Conservation (phyloP, 1,139 yeast species). For the Pichiaceae sp. region DNA sequence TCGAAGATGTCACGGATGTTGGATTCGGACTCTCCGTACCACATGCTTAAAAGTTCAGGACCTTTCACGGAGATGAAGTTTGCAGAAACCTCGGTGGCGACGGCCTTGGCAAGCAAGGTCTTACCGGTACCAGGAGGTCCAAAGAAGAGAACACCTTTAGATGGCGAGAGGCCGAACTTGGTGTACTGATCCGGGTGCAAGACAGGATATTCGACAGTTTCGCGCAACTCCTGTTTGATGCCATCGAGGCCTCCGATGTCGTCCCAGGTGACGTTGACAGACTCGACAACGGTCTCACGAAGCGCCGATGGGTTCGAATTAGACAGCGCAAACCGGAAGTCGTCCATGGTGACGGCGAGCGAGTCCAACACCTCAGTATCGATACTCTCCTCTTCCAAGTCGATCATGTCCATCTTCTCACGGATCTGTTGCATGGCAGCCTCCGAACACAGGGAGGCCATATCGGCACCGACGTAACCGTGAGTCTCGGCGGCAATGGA, state of each 20-base stretch:
- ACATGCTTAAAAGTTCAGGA: conserved; percentile 95
- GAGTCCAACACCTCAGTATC: conserved; percentile 97
- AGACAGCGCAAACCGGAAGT: conserved; percentile 95
- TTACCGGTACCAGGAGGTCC: conserved; percentile 99
- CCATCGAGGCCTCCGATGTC: conserved; percentile 94
- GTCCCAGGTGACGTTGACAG: conserved; percentile 97
- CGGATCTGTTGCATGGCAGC: conserved; percentile 99
- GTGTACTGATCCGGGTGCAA: conserved; percentile 98
- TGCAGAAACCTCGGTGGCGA: conserved; percentile 96
- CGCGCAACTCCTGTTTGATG: conserved; percentile 93
- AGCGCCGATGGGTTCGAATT: conserved; percentile 98
- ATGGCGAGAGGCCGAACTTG: conserved; percentile 94
- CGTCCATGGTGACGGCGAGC: conserved; percentile 97
- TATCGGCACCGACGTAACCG: conserved; percentile 97
- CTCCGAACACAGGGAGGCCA: conserved; percentile 93
- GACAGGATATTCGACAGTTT: conserved; percentile 98
- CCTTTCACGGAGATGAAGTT: conserved; percentile 96
- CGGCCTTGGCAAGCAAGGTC: conserved; percentile 94
- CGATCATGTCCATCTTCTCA: conserved; percentile 98
- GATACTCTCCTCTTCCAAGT: conserved; percentile 93
- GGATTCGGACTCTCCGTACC: conserved; percentile 98
- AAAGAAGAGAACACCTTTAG: conserved; percentile 95
- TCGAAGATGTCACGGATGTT: conserved; percentile 95
- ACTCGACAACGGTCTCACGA: conserved; percentile 98
- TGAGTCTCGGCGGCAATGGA: conserved; percentile 87